Percentiles rank a stretch among this genome's conserved stretches.
These are phyloP conservation scores for Eimeria falciformis DNA, from an alignment of 169 alveolate species.

Conservation along the genomic window DNA sequence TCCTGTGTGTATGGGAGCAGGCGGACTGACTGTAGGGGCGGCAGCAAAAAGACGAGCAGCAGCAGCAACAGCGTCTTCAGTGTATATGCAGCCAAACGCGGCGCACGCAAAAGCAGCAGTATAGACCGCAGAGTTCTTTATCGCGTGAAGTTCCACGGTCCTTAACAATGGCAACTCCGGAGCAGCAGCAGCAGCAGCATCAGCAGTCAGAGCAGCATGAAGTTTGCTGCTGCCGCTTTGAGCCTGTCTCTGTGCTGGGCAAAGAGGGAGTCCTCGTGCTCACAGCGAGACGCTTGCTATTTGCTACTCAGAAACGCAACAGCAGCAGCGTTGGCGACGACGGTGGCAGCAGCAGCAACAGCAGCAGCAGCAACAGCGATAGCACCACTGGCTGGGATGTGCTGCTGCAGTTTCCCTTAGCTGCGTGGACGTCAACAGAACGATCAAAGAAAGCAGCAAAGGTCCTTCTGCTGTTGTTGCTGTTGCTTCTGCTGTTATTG, in stretches of 20 bases:
- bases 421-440: conserved; percentile 65
- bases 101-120: not conserved
- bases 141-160: too few species aligned
- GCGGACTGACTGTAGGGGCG: not conserved
- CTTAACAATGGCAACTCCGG: not conserved
- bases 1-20: not conserved
- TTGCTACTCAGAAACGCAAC: not conserved
- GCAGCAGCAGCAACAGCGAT: conserved; percentile 35
- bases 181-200: not conserved
- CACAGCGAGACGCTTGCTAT: conserved; percentile 5
- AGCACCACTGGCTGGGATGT: conserved; percentile 26
- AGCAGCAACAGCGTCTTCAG: not conserved
- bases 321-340: conserved; percentile 19
- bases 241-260: conserved; percentile 19
- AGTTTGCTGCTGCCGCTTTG: conserved; percentile 26
- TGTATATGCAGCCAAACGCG: not conserved
- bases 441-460: conserved; percentile 69
- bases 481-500: conserved; percentile 24
- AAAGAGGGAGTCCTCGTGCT: conserved; percentile 36
- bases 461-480: not conserved
- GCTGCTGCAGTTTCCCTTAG: conserved; percentile 51
- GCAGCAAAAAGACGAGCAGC: not conserved
- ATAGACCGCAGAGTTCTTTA: not conserved
- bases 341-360: conserved; percentile 30
- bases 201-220: not conserved